Percentiles rank a stretch among this genome's conserved stretches.
Evolutionary conservation across 345 rosid species (phyloP).

Genomic region (Salix exigua): DNA sequence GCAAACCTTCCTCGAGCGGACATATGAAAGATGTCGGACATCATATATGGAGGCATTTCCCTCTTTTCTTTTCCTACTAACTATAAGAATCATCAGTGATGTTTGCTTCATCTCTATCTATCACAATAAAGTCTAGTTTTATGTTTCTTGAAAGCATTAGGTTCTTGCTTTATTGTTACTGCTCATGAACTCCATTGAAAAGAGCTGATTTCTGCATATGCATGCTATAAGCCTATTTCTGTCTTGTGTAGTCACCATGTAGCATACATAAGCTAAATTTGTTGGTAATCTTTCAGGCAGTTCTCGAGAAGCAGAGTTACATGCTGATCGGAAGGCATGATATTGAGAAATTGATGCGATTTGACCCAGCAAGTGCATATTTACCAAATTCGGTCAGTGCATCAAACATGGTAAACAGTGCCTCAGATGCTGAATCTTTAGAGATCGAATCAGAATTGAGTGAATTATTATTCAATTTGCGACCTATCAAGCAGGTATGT

Average conservation of each 20-base stretch:
- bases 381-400: constrained; percentile 56
- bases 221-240: not conserved
- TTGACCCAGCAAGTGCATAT: constrained; percentile 70
- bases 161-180: not conserved
- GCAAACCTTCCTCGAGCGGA: constrained; percentile 94
- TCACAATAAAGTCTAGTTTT: not conserved
- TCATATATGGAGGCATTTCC: constrained; percentile 83
- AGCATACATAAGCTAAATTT: constrained; percentile 20
- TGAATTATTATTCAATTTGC: constrained; percentile 63
- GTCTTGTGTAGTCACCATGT: constrained; percentile 2
- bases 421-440: constrained; percentile 43
- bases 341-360: constrained; percentile 90
- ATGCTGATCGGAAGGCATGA: constrained; percentile 98
- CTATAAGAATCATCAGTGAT: not conserved
- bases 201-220: not conserved
- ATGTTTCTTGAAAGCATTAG: not conserved
- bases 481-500: constrained; percentile 86
- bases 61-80: constrained; percentile 4
- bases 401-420: constrained; percentile 28
- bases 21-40: constrained; percentile 96
- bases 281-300: constrained; percentile 64
- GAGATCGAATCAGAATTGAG: constrained; percentile 68
- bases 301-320: constrained; percentile 96
- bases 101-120: not conserved
- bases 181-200: not conserved